These are phyloP conservation scores for Glycine soja DNA, from an alignment of 306 rosid species.

Conservation along the genomic window DNA sequence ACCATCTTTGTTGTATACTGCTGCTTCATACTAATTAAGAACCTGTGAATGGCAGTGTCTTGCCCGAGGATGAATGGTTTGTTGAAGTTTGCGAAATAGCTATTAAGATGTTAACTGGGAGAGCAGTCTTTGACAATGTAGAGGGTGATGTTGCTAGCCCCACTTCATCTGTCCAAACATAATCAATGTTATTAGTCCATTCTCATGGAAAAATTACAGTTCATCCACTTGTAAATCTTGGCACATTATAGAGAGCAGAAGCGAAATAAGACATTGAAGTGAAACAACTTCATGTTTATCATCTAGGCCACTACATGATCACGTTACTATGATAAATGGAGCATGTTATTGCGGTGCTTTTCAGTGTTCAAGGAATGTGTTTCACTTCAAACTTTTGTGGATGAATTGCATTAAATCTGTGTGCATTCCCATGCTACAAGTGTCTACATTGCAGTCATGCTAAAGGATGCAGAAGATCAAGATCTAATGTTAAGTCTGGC, in stretches of 20 bases:
- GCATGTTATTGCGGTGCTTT: conserved; percentile 1
- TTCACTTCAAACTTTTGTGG: conserved; percentile 38
- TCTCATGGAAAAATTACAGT: conserved; percentile 60
- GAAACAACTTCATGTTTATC: conserved; percentile 14
- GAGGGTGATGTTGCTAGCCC: conserved; percentile 76
- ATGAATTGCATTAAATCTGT: conserved; percentile 21
- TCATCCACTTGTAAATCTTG: conserved; percentile 35
- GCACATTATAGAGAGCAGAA: conserved; percentile 13
- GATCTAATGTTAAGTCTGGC: not conserved
- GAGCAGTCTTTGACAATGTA: conserved; percentile 61
- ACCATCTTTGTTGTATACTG: not conserved
- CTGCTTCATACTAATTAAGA: conserved; percentile 33
- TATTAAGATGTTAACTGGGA: conserved; percentile 76
- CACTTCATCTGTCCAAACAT: conserved; percentile 56
- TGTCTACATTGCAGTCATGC: conserved; percentile 13
- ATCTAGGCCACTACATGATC: conserved; percentile 19
- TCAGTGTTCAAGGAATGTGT: conserved; percentile 19
- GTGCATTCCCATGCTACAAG: conserved; percentile 8
- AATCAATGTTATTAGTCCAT: conserved; percentile 56
- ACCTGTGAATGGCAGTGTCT: conserved; percentile 56
- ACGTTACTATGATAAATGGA: conserved; percentile 2
- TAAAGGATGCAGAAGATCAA: conserved; percentile 27
- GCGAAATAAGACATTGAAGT: conserved; percentile 11
- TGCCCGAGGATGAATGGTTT: conserved; percentile 97
- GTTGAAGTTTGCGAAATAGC: conserved; percentile 91